Base-by-base conservation (phyloP, 176 grass and related monocot species). In the Elaeis guineensis region DNA sequence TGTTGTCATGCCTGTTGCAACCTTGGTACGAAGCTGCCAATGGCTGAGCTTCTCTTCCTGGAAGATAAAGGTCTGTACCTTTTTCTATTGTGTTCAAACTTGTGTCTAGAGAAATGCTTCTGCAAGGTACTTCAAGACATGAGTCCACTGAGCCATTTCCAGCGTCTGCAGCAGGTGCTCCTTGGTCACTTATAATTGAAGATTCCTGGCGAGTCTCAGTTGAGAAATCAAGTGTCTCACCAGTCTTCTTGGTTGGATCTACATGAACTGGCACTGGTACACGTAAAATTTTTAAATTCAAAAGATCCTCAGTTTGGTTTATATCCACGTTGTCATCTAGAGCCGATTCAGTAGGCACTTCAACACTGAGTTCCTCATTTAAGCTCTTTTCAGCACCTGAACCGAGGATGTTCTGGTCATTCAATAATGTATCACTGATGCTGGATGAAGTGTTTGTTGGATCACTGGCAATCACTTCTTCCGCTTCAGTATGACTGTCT, bases 401-500 rank as follows among this genome's bases (percentile, higher is more conserved):
- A 55, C n/a, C 16, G 50, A 57, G 18, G 35, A 22, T 64, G 5
- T 54, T 65, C 39, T 39, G 16, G 55, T 70, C 53, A 63, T 19
- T 28, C 21, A 52, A 62, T 58, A 65, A 56, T 22, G 35, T 52
- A 17, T 53, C 60, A 17, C 56, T 66, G n/a, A 30, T 19, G 66
- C 53, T 61, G 23, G 54, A 72, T 62, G 73, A 21, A 56, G 28
- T 30, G 19, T 17, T 50, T 16, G 18, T 17, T 17, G 52, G 25
- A 28, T 61, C 66, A 54, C 8, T 18, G 3, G 20, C 6, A 14
- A 30, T 21, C 21, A 18, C 66, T 57, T 66, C 51, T 54, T 29
- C 66, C 58, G 11, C 55, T 53, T 74, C 69, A 24, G 68, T 61
- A 62, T 25, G 29, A 70, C 35, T 62, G 67, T 83, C 64, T 86